Conservation (phyloP, 768 basidiomycete genomes). For the Leucosporidium yakuticum region DNA sequence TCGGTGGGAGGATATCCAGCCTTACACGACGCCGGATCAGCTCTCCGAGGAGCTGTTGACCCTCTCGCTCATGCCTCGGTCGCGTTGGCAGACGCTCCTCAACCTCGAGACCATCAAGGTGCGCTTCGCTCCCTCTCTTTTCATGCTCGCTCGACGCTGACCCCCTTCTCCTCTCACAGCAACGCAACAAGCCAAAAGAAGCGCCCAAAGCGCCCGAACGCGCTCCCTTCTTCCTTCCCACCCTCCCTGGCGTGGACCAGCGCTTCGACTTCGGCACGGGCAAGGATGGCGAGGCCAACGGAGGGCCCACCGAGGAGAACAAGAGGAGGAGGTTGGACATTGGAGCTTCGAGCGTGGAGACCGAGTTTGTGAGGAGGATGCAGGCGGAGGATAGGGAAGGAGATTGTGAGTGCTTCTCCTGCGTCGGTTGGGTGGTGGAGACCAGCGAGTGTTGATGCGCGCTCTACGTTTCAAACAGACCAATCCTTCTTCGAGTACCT, state of each 20-base stretch:
- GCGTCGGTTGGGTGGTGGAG: neutral
- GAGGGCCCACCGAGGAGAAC: slow-evolving; percentile 43
- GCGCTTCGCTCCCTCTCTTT: slow-evolving; percentile 32
- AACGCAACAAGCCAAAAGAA: slow-evolving; percentile 94
- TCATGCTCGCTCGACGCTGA: neutral
- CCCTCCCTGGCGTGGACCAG: slow-evolving; percentile 76
- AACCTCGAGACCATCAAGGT: slow-evolving; percentile 92
- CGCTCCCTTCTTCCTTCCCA: slow-evolving; percentile 95
- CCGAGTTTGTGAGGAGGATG: slow-evolving; percentile 66
- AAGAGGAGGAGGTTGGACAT: slow-evolving; percentile 51
- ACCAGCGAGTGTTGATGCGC: neutral
- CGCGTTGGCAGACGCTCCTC: slow-evolving; percentile 93
- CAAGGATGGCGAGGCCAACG: slow-evolving; percentile 38
- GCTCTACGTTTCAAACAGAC: slow-evolving; percentile 48
- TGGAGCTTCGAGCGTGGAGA: slow-evolving; percentile 54
- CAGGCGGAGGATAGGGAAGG: slow-evolving; percentile 53
- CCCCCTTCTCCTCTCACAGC: slow-evolving; percentile 47
- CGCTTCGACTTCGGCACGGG: slow-evolving; percentile 59
- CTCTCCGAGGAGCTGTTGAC: slow-evolving; percentile 87
- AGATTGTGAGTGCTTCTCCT: slow-evolving; percentile 57
- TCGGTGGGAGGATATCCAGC: slow-evolving; percentile 31
- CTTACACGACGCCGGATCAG: slow-evolving; percentile 65
- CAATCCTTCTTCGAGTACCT: slow-evolving; percentile 75
- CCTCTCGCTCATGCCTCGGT: slow-evolving; percentile 80
- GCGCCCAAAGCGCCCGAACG: slow-evolving; percentile 90